A percentile compares a stretch with the other conserved stretches of the same genome.
These are phyloP conservation scores for Astrephomene gubernaculifera DNA, from an alignment of 139 green algal genomes.

Conservation along the genomic window DNA sequence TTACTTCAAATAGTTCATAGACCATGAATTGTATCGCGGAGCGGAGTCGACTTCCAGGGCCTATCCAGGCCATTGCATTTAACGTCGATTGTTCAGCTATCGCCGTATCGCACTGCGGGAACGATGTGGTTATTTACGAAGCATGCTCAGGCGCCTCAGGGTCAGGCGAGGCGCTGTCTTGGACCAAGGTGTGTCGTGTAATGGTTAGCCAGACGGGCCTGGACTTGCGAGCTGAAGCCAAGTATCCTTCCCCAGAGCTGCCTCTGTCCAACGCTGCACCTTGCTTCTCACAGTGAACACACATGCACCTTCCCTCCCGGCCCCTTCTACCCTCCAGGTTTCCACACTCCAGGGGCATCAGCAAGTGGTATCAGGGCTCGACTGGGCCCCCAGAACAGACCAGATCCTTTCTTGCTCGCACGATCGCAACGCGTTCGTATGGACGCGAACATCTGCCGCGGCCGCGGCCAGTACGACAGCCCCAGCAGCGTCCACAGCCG, in stretches of 20 bases:
- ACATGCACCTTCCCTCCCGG: not conserved
- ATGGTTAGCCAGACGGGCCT: not conserved
- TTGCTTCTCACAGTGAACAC: not conserved
- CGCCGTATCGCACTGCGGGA: constrained; percentile 15
- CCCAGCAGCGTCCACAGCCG: not conserved
- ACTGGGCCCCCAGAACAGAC: constrained; percentile 7
- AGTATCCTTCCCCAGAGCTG: not conserved
- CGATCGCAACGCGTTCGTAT: constrained; percentile 38
- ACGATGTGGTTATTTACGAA: constrained; percentile 19
- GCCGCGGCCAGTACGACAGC: not conserved
- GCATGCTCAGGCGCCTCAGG: not conserved
- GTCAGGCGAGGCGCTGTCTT: not conserved
- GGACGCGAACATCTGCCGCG: not conserved
- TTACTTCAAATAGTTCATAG: not conserved
- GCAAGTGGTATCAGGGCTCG: constrained; percentile 19
- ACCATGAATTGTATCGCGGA: not conserved
- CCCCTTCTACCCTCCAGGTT: not conserved
- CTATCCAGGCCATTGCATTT: constrained; percentile 15
- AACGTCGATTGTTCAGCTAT: not conserved
- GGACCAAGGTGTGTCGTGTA: not conserved
- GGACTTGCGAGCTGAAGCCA: not conserved
- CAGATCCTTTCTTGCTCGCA: constrained; percentile 29
- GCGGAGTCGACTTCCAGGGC: not conserved
- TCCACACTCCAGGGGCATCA: constrained; percentile 9
- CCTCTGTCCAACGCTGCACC: not conserved